Evolutionary conservation across 495 filamentous ascomycete species (phyloP).

Genomic region (Penicillium samsonianum): DNA sequence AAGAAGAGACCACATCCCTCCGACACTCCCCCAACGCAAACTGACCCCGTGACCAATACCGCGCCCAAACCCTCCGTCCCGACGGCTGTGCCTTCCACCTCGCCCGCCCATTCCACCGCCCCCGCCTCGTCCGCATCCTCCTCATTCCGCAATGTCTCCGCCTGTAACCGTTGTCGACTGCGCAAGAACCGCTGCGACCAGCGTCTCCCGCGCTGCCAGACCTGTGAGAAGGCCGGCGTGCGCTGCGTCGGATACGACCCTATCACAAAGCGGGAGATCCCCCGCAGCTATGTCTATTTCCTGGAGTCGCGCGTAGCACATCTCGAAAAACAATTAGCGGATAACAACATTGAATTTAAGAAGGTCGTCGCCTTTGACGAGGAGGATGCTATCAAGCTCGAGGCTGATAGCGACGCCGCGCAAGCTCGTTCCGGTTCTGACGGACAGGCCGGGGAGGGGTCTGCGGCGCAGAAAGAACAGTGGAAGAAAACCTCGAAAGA

Average conservation of each 20-base stretch:
- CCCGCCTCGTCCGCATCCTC: slow-evolving; percentile 38
- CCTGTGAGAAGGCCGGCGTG: slow-evolving; percentile 86
- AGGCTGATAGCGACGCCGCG: slow-evolving; percentile 34
- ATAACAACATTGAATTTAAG: slow-evolving; percentile 70
- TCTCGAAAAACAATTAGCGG: slow-evolving; percentile 74
- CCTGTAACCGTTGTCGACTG: slow-evolving; percentile 88
- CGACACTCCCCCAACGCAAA: slow-evolving; percentile 24
- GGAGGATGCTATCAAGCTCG: slow-evolving; percentile 43
- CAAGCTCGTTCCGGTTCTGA: slow-evolving; percentile 21
- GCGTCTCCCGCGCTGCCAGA: slow-evolving; percentile 81
- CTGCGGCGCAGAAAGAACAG: slow-evolving; percentile 21
- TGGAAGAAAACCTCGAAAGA: slow-evolving; percentile 31
- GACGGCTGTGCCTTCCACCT: slow-evolving; percentile 18
- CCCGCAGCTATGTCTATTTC: slow-evolving; percentile 92
- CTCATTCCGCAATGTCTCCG: slow-evolving; percentile 89
- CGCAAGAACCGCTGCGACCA: slow-evolving; percentile 96
- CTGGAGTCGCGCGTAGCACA: slow-evolving; percentile 83
- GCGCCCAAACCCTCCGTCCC: slow-evolving; percentile 18
- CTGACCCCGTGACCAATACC: slow-evolving; percentile 20
- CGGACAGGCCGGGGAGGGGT: slow-evolving; percentile 16
- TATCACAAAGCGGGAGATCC: slow-evolving; percentile 92
- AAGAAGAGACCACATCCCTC: slow-evolving; percentile 47
- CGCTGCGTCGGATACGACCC: slow-evolving; percentile 94
- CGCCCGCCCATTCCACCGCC: slow-evolving; percentile 24
- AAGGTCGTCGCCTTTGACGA: slow-evolving; percentile 77